phyloP scores from a whole-genome alignment of 2,329 filamentous ascomycete genomes.

The Apiospora pterosperma region DNA sequence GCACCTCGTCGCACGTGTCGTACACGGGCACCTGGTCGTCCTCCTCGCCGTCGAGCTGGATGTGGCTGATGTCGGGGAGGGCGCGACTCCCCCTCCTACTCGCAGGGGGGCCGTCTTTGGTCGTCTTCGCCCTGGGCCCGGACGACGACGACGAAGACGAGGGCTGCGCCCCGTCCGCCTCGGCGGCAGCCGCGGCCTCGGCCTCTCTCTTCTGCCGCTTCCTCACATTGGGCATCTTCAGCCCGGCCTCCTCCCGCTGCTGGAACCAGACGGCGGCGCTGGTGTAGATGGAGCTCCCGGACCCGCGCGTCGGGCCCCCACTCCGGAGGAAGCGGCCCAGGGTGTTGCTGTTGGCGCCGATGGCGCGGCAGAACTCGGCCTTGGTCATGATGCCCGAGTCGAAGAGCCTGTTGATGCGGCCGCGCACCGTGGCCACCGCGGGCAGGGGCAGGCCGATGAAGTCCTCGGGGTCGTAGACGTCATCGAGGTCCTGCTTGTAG shows the following conservation, averaged over 20 bases:
- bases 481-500: slow-evolving; percentile 22
- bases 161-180: neutral
- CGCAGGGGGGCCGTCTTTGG: neutral
- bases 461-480: slow-evolving; percentile 9
- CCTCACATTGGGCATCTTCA: slow-evolving; percentile 22
- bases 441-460: slow-evolving; percentile 9
- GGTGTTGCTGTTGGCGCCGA: slow-evolving; percentile 9
- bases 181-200: slow-evolving; percentile 5
- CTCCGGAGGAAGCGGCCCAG: slow-evolving; percentile 14
- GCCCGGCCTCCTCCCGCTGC: slow-evolving; percentile 17
- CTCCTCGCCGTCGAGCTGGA: slow-evolving; percentile 42
- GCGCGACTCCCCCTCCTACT: neutral
- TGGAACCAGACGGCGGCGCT: slow-evolving; percentile 20
- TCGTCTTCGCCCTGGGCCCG: neutral
- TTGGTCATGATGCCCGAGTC: slow-evolving; percentile 22
- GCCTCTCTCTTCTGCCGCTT: slow-evolving; percentile 19
- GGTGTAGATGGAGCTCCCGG: slow-evolving; percentile 9
- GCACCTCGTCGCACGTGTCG: slow-evolving; percentile 56
- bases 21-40: slow-evolving; percentile 42
- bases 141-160: neutral
- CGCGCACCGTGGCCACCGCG: slow-evolving; percentile 15
- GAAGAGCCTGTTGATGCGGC: slow-evolving; percentile 18
- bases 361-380: slow-evolving; percentile 17
- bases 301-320: slow-evolving; percentile 14
- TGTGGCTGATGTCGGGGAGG: slow-evolving; percentile 31